Conservation (phyloP, 2,329 filamentous ascomycete species). For the Cercospora sp. region DNA sequence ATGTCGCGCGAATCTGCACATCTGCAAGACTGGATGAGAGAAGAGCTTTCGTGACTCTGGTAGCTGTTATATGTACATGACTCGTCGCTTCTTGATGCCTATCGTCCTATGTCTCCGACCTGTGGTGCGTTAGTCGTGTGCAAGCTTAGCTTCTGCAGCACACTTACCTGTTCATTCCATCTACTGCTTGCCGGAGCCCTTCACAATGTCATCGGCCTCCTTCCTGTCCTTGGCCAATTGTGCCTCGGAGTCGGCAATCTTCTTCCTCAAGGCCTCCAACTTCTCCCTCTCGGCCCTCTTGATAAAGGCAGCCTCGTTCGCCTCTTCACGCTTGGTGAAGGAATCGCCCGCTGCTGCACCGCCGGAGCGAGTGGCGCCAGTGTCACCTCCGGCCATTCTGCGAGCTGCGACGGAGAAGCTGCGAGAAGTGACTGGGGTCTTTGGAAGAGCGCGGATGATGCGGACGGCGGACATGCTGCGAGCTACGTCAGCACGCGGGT, state of each 20-base stretch:
- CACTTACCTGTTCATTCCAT: slow-evolving; percentile 4
- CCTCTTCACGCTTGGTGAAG: slow-evolving; percentile 89
- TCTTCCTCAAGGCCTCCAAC: slow-evolving; percentile 46
- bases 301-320: slow-evolving; percentile 82
- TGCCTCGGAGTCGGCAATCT: slow-evolving; percentile 38
- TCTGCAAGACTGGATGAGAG: neutral
- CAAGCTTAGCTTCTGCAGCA: neutral
- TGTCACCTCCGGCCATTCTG: slow-evolving; percentile 48
- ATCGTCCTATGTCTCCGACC: neutral
- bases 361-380: slow-evolving; percentile 45
- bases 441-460: slow-evolving; percentile 45
- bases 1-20: neutral
- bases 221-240: slow-evolving; percentile 36
- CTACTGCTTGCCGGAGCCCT: slow-evolving; percentile 21
- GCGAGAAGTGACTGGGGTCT: slow-evolving; percentile 38
- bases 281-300: slow-evolving; percentile 86
- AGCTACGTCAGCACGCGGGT: slow-evolving; percentile 3
- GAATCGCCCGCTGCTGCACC: slow-evolving; percentile 66
- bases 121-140: neutral
- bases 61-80: slow-evolving; percentile 8
- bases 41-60: slow-evolving; percentile 1
- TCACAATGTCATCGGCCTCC: slow-evolving; percentile 31
- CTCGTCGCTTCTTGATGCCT: slow-evolving; percentile 2
- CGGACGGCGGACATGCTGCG: slow-evolving; percentile 34
- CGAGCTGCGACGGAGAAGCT: slow-evolving; percentile 47